These are phyloP conservation scores for Mallotus japonicus DNA, from an alignment of 441 rosid genomes.

Conservation along the genomic window DNA sequence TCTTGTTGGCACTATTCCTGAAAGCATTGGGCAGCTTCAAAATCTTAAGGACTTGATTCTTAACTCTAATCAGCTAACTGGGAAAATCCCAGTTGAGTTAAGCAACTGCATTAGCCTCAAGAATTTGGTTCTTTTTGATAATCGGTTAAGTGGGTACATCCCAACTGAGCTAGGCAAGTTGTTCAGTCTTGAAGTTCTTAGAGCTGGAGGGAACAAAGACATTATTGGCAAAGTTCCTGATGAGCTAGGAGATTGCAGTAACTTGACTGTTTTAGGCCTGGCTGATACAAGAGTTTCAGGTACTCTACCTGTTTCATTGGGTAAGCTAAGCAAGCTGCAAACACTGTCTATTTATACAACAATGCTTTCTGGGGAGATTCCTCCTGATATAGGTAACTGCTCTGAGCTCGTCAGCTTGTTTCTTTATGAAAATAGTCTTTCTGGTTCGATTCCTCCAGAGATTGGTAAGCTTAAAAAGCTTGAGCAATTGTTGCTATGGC, in stretches of 20 bases:
- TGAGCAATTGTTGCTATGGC: slow-evolving; percentile 75
- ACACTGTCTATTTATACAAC: slow-evolving; percentile 76
- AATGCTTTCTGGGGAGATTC: slow-evolving; percentile 81
- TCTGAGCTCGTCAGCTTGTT: slow-evolving; percentile 76
- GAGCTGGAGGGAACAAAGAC: slow-evolving; percentile 91
- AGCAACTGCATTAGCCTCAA: slow-evolving; percentile 45
- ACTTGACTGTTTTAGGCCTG: slow-evolving; percentile 71
- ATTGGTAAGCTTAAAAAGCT: slow-evolving; percentile 76
- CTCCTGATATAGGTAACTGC: slow-evolving; percentile 79
- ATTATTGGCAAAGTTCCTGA: slow-evolving; percentile 67
- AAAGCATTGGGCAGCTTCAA: slow-evolving; percentile 48
- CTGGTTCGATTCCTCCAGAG: slow-evolving; percentile 74
- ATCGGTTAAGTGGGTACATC: slow-evolving; percentile 56
- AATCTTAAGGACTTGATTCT: slow-evolving; percentile 57
- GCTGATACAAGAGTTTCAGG: slow-evolving; percentile 83
- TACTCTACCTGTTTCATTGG: slow-evolving; percentile 64
- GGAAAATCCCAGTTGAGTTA: slow-evolving; percentile 73
- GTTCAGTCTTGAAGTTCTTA: slow-evolving; percentile 53
- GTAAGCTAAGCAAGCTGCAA: slow-evolving; percentile 68
- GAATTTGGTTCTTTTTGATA: slow-evolving; percentile 62
- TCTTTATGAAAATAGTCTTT: slow-evolving; percentile 78
- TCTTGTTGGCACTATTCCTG: slow-evolving; percentile 64
- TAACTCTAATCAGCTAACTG: slow-evolving; percentile 82
- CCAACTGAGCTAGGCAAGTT: slow-evolving; percentile 74
- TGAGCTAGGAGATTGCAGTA: slow-evolving; percentile 73